Conservation (phyloP, 169 alveolate species). For the Babesia ovis region DNA sequence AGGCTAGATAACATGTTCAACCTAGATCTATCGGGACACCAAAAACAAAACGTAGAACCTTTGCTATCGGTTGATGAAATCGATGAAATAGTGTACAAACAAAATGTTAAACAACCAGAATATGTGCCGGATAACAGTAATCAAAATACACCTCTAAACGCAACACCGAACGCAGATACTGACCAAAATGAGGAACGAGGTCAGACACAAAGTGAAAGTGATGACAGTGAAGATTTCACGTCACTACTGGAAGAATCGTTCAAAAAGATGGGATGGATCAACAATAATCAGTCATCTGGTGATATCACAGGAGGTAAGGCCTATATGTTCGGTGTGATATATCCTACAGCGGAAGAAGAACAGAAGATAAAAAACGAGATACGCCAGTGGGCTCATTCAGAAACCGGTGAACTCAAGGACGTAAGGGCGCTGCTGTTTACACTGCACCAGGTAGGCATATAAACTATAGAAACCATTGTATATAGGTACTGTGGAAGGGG, state of each 20-base stretch:
- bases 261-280: not conserved
- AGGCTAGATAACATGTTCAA: too few species aligned
- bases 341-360: conserved; percentile 20
- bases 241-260: conserved; percentile 22
- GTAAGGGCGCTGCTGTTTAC: conserved; percentile 84
- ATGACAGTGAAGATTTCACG: conserved; percentile 11
- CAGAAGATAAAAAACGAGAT: conserved; percentile 65
- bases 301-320: not conserved
- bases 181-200: too few species aligned
- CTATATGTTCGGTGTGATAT: not conserved
- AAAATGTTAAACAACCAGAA: too few species aligned
- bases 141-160: not conserved
- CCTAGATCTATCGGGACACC: too few species aligned
- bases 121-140: too few species aligned
- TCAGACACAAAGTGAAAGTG: not conserved
- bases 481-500: conserved; percentile 76
- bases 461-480: not conserved
- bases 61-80: too few species aligned
- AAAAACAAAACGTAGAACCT: too few species aligned
- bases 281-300: not conserved
- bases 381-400: conserved; percentile 71
- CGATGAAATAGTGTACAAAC: too few species aligned
- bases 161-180: too few species aligned
- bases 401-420: conserved; percentile 77
- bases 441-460: conserved; percentile 66